Evolutionary conservation across 352 stramenopile genomes (phyloP), one percentile per base, ranked within the genome.

Genomic region (Halophytophthora polymorphica): DNA sequence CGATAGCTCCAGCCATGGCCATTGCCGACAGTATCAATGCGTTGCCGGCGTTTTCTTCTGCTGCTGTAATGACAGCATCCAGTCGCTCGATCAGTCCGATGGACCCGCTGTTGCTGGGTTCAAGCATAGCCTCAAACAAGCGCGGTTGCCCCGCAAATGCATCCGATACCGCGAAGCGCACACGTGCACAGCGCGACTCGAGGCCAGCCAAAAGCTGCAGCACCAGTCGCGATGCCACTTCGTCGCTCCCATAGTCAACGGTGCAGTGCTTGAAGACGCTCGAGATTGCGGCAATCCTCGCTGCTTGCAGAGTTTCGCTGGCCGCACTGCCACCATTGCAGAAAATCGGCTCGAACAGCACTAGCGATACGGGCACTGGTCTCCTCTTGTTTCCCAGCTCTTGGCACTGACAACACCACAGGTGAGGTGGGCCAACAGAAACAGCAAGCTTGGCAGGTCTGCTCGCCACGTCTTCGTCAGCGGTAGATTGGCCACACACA

Each of bases 251-350:
- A 41, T 50, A 63, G 23, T 73, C 57, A 29, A 81, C 41, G 21
- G 66, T 43, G 53, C 71, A 85, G 38, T 85, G 73, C 34, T 65
- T 52, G 28, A 79, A 64, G 2, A 79, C 43, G 28, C 57, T 77
- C 19, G 64, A 60, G 14, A 83, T 44, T 15, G 66, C 47, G 17
- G 53, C 51, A 14, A 74, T 61, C 42, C 46, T 58, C 33, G 53
- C 34, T 2, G 59, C 25, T 8, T 66, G 69, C 14, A 69, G 44
- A 15, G 18, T 47, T 35, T 64, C 55, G 13, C 22, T 10, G 43
- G 42, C 22, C 40, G 1, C 47, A 21, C 22, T 36, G 28, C 21
- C 35, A 29, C 59, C 46, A 35, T 37, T 40, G 31, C 47, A 64
- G 49, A 73, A 37, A 34, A 69, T 57, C 3, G 58, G 43, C 23